These are phyloP conservation scores for Cutaneotrichosporon sp. DNA, from an alignment of 1,284 basidiomycete species.

Conservation along the genomic window DNA sequence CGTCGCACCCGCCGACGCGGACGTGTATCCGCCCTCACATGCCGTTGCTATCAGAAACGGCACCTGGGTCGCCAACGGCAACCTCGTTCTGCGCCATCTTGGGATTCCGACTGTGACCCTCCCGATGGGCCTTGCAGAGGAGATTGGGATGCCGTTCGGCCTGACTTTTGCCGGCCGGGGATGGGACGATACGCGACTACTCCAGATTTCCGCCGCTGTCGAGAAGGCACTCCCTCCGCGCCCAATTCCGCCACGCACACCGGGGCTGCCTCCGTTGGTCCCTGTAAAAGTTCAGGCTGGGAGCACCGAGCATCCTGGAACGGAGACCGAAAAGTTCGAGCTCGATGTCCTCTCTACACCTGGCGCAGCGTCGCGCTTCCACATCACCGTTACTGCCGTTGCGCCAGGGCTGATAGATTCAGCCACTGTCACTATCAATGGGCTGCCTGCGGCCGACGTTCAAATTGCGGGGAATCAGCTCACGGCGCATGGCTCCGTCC, in stretches of 20 bases:
- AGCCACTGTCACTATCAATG: slow-evolving; percentile 4
- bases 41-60: background rate
- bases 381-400: background rate
- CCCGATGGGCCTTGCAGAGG: slow-evolving; percentile 8
- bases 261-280: background rate
- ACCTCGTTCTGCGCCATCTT: slow-evolving; percentile 4
- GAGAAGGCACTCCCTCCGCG: background rate
- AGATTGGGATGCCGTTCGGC: slow-evolving; percentile 12
- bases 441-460: background rate
- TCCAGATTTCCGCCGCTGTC: background rate
- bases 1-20: slow-evolving; percentile 6
- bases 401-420: background rate
- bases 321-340: too few relatives aligned
- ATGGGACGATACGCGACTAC: slow-evolving; percentile 8
- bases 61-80: slow-evolving; percentile 13
- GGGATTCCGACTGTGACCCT: slow-evolving; percentile 9
- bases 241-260: background rate
- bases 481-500: background rate
- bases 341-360: background rate
- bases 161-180: slow-evolving; percentile 5
- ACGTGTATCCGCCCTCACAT: background rate
- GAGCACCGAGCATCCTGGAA: too few relatives aligned
- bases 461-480: background rate
- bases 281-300: background rate
- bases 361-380: background rate